Evolutionary conservation across 2,329 filamentous ascomycete genomes (phyloP).

Genomic region (Ophiostoma angusticollis): DNA sequence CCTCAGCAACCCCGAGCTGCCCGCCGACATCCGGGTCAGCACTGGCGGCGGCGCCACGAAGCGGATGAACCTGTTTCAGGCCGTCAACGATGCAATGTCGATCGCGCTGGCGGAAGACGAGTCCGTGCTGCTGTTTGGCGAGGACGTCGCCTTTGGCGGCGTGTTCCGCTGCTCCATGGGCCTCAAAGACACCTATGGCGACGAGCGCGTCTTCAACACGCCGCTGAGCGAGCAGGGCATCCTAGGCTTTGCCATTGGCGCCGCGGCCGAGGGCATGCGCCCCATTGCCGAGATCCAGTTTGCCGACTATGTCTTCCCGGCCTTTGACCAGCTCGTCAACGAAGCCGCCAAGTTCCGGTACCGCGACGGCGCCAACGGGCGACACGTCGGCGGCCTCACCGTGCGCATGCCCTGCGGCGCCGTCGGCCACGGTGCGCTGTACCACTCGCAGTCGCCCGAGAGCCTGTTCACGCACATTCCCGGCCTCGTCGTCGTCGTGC

Average conservation of each 20-base stretch:
- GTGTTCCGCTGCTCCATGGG: constrained; percentile 94
- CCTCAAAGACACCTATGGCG: constrained; percentile 74
- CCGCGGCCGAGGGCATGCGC: constrained; percentile 80
- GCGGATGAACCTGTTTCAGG: constrained; percentile 86
- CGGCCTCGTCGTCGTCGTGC: constrained; percentile 73
- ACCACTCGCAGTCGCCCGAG: constrained; percentile 86
- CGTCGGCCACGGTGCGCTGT: constrained; percentile 76
- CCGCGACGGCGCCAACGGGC: constrained; percentile 46
- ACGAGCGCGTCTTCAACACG: constrained; percentile 89
- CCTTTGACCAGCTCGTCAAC: constrained; percentile 89
- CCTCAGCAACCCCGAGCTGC: constrained; percentile 59
- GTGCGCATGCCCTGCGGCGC: constrained; percentile 83
- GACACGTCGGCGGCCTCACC: constrained; percentile 63
- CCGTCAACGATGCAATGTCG: constrained; percentile 80
- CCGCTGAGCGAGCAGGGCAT: constrained; percentile 91
- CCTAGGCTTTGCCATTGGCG: constrained; percentile 82
- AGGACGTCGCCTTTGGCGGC: constrained; percentile 93
- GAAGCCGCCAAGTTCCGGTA: constrained; percentile 84
- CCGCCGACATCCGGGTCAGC: constrained; percentile 49
- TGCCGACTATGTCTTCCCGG: constrained; percentile 85
- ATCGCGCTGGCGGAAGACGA: constrained; percentile 75
- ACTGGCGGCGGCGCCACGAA: constrained; percentile 53
- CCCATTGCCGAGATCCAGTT: constrained; percentile 94
- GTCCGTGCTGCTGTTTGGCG: constrained; percentile 80
- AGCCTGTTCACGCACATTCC: constrained; percentile 79